Conservation (phyloP, 2,329 filamentous ascomycete genomes). For the Colletotrichum destructivum region DNA sequence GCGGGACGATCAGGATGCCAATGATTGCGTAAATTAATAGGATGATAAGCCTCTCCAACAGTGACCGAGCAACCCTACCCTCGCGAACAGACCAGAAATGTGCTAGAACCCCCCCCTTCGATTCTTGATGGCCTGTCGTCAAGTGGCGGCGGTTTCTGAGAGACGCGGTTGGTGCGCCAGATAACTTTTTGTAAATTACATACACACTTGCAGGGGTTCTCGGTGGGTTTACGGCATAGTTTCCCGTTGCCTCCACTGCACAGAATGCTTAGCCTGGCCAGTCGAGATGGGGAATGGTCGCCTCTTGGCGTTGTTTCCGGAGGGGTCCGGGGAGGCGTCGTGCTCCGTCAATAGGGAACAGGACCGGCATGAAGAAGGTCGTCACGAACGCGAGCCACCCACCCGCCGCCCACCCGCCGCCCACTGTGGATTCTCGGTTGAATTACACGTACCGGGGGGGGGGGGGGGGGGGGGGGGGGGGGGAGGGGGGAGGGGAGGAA, state of each 20-base stretch:
- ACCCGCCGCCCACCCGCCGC: too few species aligned
- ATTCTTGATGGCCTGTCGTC: neutral
- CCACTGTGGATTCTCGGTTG: slow-evolving; percentile 11
- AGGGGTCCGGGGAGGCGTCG: slow-evolving; percentile 9
- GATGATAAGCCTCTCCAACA: neutral
- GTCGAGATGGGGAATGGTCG: neutral
- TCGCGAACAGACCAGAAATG: neutral
- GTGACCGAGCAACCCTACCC: too few species aligned
- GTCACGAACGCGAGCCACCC: neutral
- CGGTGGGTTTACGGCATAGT: slow-evolving; percentile 25
- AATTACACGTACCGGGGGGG: slow-evolving; percentile 18
- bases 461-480: too few species aligned
- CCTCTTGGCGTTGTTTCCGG: slow-evolving; percentile 1
- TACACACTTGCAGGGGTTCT: neutral
- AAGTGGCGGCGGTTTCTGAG: neutral
- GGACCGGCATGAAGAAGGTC: neutral
- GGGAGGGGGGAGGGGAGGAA: neutral
- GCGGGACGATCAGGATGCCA: too few species aligned
- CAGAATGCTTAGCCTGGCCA: slow-evolving; percentile 25
- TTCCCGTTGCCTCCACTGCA: slow-evolving; percentile 16
- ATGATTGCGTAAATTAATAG: neutral
- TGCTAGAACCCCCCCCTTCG: neutral
- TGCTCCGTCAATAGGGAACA: neutral
- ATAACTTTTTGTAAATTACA: neutral
- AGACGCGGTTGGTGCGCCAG: slow-evolving; percentile 22